A percentile compares a stretch with the other conserved stretches of the same genome.
phyloP scores from a whole-genome alignment of 2,329 filamentous ascomycete genomes.

The Clarireedia monteithiana region DNA sequence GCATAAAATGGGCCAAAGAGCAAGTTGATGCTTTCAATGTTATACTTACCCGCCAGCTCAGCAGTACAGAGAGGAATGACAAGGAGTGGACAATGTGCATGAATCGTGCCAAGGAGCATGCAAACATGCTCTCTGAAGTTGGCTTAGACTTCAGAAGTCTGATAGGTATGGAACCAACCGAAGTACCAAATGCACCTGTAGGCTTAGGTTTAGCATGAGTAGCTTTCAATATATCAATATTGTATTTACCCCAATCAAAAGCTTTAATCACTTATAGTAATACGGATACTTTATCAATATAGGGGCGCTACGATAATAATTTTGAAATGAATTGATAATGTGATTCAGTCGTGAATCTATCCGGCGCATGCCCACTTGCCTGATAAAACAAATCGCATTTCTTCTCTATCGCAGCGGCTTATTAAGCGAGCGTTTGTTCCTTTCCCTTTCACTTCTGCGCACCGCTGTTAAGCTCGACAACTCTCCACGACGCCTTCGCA shows the following conservation, averaged over 20 bases:
- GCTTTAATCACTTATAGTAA: not conserved
- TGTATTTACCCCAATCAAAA: not conserved
- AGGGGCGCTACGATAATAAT: not conserved
- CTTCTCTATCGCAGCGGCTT: conserved; percentile 1
- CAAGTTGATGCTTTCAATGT: conserved; percentile 86
- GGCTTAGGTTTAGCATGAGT: conserved; percentile 31
- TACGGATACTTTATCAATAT: not conserved
- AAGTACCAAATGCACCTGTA: conserved; percentile 26
- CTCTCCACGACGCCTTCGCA: not conserved
- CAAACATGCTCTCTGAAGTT: conserved; percentile 71
- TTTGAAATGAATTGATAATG: too few relatives aligned
- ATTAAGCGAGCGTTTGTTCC: conserved; percentile 8
- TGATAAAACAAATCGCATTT: not conserved
- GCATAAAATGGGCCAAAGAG: conserved; percentile 97
- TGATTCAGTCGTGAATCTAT: too few relatives aligned
- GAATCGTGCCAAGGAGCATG: conserved; percentile 72
- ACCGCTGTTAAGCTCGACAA: conserved; percentile 7
- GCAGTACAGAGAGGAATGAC: conserved; percentile 71
- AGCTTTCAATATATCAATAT: not conserved
- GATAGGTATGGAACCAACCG: conserved; percentile 50
- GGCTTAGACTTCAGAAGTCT: conserved; percentile 84
- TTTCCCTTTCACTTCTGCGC: conserved; percentile 9
- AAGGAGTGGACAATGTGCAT: conserved; percentile 78
- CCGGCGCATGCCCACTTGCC: conserved; percentile 7
- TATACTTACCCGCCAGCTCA: conserved; percentile 75